A percentile compares a stretch with the other conserved stretches of the same genome.
These are phyloP conservation scores for Porogramme epimiltina DNA, from an alignment of 1,284 basidiomycete genomes.

Conservation along the genomic window DNA sequence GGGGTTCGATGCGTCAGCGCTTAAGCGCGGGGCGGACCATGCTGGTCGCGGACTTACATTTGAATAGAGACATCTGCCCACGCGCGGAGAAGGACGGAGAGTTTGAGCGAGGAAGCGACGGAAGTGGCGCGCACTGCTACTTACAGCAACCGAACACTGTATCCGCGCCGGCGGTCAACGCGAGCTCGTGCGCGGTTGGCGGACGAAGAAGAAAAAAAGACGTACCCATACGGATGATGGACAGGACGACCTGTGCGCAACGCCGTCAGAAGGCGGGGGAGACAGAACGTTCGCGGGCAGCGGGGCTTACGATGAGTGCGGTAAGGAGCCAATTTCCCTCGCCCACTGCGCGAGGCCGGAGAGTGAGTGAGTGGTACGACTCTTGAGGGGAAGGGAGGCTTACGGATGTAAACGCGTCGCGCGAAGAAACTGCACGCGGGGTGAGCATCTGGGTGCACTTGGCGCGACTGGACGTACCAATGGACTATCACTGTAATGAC, in stretches of 20 bases:
- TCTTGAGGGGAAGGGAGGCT: background rate
- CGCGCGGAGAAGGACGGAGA: too few species aligned
- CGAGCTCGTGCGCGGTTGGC: too few species aligned
- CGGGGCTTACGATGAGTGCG: constrained; percentile 8
- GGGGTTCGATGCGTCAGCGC: background rate
- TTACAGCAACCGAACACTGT: too few species aligned
- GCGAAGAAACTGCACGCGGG: constrained; percentile 14
- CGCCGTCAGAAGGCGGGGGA: too few species aligned
- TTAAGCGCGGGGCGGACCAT: background rate
- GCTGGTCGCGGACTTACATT: background rate
- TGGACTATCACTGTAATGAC: constrained; percentile 17
- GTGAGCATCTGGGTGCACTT: too few species aligned
- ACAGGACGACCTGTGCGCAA: too few species aligned
- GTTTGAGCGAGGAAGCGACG: background rate
- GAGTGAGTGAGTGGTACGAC: background rate
- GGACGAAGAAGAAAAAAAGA: too few species aligned
- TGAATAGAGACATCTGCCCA: background rate
- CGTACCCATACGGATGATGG: too few species aligned
- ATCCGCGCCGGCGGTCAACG: too few species aligned
- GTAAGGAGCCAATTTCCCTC: background rate
- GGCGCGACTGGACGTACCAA: too few species aligned
- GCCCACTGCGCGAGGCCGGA: background rate
- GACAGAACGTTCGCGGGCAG: too few species aligned
- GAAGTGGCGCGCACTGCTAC: too few species aligned
- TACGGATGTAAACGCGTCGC: constrained; percentile 14